Conservation (phyloP, 1,284 basidiomycete species). For the Puccinia novopanici region DNA sequence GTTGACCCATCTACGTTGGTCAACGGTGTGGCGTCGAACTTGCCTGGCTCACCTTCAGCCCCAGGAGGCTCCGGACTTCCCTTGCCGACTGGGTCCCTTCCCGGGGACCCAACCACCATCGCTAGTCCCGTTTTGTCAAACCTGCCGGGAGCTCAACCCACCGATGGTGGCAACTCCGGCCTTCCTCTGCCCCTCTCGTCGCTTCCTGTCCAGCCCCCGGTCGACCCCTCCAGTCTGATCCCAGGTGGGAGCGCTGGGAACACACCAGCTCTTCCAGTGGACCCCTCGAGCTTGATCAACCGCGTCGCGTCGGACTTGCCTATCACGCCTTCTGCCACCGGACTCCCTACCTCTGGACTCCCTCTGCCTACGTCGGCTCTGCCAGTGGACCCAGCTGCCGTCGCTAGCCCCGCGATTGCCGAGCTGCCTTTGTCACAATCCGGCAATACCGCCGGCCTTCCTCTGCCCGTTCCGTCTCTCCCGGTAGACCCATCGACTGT, state of each 20-base stretch:
- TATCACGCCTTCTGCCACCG: no score
- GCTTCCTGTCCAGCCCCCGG: neutral
- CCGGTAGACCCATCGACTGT: slow-evolving; percentile 6
- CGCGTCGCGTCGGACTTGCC: neutral
- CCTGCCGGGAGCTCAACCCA: no score
- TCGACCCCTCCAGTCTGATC: neutral
- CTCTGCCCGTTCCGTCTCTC: neutral
- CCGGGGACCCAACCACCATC: no score
- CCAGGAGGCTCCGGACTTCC: no score
- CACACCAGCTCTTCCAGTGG: neutral
- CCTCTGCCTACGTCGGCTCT: neutral
- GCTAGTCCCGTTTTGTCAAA: no score
- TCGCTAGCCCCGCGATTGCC: no score
- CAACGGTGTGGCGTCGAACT: neutral
- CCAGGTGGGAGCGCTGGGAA: no score
- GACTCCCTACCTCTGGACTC: neutral
- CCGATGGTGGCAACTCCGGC: no score
- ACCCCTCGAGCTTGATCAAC: slow-evolving; percentile 3
- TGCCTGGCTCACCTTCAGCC: neutral
- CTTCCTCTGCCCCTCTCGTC: neutral
- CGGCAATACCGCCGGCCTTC: neutral
- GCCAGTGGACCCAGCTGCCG: no score
- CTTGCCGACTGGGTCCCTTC: neutral
- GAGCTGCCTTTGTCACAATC: no score
- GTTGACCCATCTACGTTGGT: neutral